Evolutionary conservation across 495 filamentous ascomycete species (phyloP).

Genomic region (Lindgomyces ingoldianus): DNA sequence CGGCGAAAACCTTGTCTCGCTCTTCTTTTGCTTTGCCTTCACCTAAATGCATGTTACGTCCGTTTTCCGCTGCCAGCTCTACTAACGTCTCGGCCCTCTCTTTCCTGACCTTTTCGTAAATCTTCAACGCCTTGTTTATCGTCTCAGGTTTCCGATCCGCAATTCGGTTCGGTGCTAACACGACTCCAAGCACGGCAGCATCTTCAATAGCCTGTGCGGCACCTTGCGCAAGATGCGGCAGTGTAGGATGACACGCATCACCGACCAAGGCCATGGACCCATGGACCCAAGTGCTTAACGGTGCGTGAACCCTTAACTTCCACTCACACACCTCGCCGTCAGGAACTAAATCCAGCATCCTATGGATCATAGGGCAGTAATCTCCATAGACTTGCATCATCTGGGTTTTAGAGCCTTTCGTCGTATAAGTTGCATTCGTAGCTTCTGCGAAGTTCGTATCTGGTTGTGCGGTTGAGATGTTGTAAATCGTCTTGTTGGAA

Average conservation of each 20-base stretch:
- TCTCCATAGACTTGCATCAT: conserved; percentile 69
- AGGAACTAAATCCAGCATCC: conserved; percentile 75
- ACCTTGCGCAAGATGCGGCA: conserved; percentile 77
- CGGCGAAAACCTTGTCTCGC: conserved; percentile 69
- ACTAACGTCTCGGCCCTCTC: conserved; percentile 69
- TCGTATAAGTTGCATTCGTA: conserved; percentile 75
- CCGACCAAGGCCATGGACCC: conserved; percentile 69
- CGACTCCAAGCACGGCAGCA: conserved; percentile 68
- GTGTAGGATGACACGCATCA: conserved; percentile 75
- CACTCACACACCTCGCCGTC: conserved; percentile 81
- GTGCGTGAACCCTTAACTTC: conserved; percentile 71
- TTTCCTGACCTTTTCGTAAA: conserved; percentile 74
- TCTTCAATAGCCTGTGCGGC: conserved; percentile 86
- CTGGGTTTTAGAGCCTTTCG: conserved; percentile 64
- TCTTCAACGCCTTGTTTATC: conserved; percentile 64
- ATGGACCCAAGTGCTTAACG: conserved; percentile 69
- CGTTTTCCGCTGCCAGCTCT: conserved; percentile 66
- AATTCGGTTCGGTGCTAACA: conserved; percentile 51
- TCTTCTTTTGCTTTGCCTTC: conserved; percentile 75
- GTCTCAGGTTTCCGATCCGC: conserved; percentile 57
- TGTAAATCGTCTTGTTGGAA: conserved; percentile 73
- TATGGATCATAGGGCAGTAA: conserved; percentile 70
- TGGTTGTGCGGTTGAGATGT: conserved; percentile 73
- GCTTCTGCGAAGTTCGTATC: conserved; percentile 71
- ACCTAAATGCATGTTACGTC: conserved; percentile 69